Evolutionary conservation across 257 asterid species (phyloP), one percentile per base, ranked within the genome.

Genomic region (Nyctanthes arbortristis): DNA sequence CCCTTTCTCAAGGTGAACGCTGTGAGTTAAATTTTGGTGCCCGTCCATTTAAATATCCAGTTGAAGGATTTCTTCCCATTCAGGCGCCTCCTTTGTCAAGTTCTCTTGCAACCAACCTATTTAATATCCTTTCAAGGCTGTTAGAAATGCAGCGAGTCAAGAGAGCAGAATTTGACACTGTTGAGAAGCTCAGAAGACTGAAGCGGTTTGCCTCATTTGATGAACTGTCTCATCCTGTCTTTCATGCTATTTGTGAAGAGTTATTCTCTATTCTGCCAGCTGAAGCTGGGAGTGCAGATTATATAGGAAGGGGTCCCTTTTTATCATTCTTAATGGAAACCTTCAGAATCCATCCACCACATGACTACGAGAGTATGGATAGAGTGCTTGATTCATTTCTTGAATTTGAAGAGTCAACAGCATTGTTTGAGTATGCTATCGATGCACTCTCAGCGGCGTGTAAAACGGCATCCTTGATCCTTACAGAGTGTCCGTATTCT

Each of bases 1-100:
- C 98, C 67, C 89, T 93, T 65, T 93, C 98, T 69, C 97, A 85
- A 78, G 98, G 98, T 69, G 98, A 93, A 79, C 87, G 98, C 0
- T 90, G 98, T 68, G 89, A 93, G 85, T 74, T 90, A 69, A 93
- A 93, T 77, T 93, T 93, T 63, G 98, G 98, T 72, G 93, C 82
- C 24, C 76, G 69, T 61, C 98, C 98, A 33, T 93, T 93, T 68
- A 87, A 75, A 74, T 87, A 85, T 81, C 96, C 98, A 24, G 57
- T 93, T 71, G 82, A 90, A 67, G 88, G 92, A 43, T 93, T 87
- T 74, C 83, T 77, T 76, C 94, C 98, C 60, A 80, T 89, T 79
- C 96, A 87, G 73, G 83, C 87, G 27, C 94, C 97, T 61, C 97
- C 96, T 20, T 52, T 75, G 31, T 77, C 73, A 27, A 68, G 64